Conservation (phyloP, 768 basidiomycete species). For the Lactarius evosmus region DNA sequence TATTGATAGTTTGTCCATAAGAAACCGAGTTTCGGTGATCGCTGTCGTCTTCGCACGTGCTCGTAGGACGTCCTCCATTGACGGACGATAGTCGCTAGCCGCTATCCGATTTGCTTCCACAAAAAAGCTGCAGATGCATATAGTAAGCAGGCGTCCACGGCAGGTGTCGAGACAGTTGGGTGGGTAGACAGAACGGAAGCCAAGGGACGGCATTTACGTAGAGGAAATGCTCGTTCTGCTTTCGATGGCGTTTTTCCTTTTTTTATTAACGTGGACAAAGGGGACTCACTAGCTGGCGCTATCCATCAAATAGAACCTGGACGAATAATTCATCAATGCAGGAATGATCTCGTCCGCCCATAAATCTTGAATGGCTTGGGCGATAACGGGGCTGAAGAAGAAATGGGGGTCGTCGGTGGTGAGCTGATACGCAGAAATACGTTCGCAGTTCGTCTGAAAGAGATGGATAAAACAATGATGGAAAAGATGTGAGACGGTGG, state of each 20-base stretch:
- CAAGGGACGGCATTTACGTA: background rate
- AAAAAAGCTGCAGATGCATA: conserved; percentile 63
- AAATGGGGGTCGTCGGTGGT: conserved; percentile 42
- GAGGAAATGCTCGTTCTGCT: background rate
- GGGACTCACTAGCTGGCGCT: conserved; percentile 78
- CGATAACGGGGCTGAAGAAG: conserved; percentile 56
- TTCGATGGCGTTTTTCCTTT: background rate
- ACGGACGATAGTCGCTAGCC: conserved; percentile 74
- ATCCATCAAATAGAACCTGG: conserved; percentile 92
- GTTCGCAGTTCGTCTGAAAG: conserved; percentile 48
- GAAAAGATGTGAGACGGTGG: background rate
- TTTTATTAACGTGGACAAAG: background rate
- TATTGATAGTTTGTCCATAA: conserved; percentile 56
- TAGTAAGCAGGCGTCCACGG: background rate
- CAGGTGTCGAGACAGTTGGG: background rate
- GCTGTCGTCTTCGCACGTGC: conserved; percentile 89
- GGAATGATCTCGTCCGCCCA: conserved; percentile 65
- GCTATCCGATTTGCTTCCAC: conserved; percentile 82
- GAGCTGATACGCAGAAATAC: conserved; percentile 54
- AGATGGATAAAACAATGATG: conserved; percentile 26
- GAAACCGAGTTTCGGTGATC: conserved; percentile 84
- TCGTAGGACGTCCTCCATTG: conserved; percentile 80
- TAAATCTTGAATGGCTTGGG: conserved; percentile 62
- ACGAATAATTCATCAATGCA: conserved; percentile 52
- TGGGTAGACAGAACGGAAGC: background rate